Evolutionary conservation across 306 rosid species (phyloP).

Genomic region (Corylus americana): DNA sequence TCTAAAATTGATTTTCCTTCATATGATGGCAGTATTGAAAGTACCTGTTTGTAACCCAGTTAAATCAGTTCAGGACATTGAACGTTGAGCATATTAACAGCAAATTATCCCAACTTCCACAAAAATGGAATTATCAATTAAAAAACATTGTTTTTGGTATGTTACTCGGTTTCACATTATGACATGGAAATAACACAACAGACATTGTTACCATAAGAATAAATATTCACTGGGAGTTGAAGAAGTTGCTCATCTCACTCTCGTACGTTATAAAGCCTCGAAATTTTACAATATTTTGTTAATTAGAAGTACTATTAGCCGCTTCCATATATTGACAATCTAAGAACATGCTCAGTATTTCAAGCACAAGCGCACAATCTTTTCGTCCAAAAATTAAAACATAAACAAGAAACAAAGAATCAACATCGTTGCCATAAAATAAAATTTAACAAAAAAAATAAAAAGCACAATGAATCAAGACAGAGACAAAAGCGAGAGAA

Average conservation of each 20-base stretch:
- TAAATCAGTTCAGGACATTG: background rate
- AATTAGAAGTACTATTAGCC: background rate
- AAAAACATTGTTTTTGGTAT: background rate
- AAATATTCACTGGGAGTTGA: background rate
- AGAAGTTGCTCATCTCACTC: background rate
- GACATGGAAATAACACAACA: background rate
- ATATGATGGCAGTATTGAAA: constrained; percentile 65
- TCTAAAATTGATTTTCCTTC: constrained; percentile 86
- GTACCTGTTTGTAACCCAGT: constrained; percentile 44
- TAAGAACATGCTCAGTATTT: no score
- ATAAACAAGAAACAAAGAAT: no score
- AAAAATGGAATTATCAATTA: background rate
- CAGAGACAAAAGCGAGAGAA: background rate
- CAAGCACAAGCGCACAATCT: background rate
- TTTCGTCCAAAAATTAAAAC: background rate
- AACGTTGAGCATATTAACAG: background rate
- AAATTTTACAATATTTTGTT: background rate
- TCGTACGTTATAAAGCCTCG: background rate
- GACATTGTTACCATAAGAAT: background rate
- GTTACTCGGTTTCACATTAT: background rate
- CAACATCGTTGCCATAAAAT: background rate
- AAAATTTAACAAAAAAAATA: no score
- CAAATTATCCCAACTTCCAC: background rate
- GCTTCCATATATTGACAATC: background rate
- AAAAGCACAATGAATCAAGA: background rate